Conservation (phyloP, 2,329 filamentous ascomycete genomes). For the Xylaria arbuscula region DNA sequence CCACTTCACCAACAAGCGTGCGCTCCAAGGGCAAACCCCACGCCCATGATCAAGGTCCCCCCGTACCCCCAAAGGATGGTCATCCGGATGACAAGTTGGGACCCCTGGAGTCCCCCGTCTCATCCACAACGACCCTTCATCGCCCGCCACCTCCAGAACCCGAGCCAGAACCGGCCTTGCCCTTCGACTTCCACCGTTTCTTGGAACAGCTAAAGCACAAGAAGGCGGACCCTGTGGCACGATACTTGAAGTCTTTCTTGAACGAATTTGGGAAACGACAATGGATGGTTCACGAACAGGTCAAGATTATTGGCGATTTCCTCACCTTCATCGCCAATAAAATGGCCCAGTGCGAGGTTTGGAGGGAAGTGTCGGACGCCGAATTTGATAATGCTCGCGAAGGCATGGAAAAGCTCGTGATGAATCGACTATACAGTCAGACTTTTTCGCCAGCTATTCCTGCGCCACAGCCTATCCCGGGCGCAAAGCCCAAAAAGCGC, state of each 20-base stretch:
- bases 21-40: conserved; percentile 52
- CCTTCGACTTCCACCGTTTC: conserved; percentile 98
- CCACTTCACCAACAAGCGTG: conserved; percentile 54
- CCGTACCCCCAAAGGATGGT: conserved; percentile 70
- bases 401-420: conserved; percentile 99
- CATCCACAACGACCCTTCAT: conserved; percentile 63
- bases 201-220: conserved; percentile 95
- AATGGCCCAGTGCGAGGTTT: conserved; percentile 97
- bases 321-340: conserved; percentile 97
- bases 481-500: conserved; percentile 74
- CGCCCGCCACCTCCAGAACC: conserved; percentile 77
- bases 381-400: conserved; percentile 99
- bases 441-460: conserved; percentile 96
- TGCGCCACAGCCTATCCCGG: conserved; percentile 77
- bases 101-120: conserved; percentile 54
- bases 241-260: conserved; percentile 93
- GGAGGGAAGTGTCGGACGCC: conserved; percentile 93
- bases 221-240: conserved; percentile 96
- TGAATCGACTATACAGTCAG: conserved; percentile 96
- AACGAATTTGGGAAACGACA: conserved; percentile 96
- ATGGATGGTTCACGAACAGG: conserved; percentile 99
- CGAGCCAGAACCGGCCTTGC: conserved; percentile 83
- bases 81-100: conserved; percentile 56
- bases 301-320: conserved; percentile 98
- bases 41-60: conserved; percentile 61